phyloP scores from a whole-genome alignment of 352 stramenopile genomes.

The Heterotrichella gracilis region DNA sequence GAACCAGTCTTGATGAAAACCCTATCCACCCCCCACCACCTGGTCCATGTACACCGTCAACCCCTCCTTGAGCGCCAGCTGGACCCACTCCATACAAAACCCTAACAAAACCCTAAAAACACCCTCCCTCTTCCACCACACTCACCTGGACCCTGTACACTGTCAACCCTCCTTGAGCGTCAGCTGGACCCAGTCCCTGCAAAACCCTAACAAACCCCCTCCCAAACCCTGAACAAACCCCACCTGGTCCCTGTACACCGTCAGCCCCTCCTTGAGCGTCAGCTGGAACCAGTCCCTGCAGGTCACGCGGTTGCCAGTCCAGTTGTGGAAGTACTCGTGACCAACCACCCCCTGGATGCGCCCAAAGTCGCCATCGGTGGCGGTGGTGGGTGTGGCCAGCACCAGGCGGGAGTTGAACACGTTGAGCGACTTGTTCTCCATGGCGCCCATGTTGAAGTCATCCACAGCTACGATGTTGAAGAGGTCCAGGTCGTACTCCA shows the following conservation, averaged over 20 bases:
- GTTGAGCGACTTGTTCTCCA: slow-evolving; percentile 46
- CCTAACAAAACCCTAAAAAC: too few relatives aligned
- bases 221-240: too few relatives aligned
- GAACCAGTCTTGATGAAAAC: too few relatives aligned
- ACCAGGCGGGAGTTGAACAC: slow-evolving; percentile 50
- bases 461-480: slow-evolving; percentile 53
- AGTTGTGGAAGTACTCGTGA: slow-evolving; percentile 51
- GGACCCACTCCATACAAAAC: slow-evolving; percentile 49
- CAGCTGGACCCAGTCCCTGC: too few relatives aligned
- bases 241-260: slow-evolving; percentile 39
- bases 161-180: too few relatives aligned
- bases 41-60: slow-evolving; percentile 42
- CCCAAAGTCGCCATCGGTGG: slow-evolving; percentile 43
- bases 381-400: slow-evolving; percentile 34
- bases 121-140: too few relatives aligned
- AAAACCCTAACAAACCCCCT: too few relatives aligned
- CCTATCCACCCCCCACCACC: too few relatives aligned
- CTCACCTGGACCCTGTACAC: too few relatives aligned
- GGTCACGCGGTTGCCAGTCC: slow-evolving; percentile 37
- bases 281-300: slow-evolving; percentile 51
- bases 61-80: slow-evolving; percentile 51
- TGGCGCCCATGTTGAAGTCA: slow-evolving; percentile 49
- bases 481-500: slow-evolving; percentile 47
- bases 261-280: slow-evolving; percentile 50
- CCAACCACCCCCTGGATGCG: slow-evolving; percentile 36